Percentiles rank a stretch among this genome's conserved stretches.
phyloP scores from a whole-genome alignment of 768 basidiomycete genomes.

The Agaricus subrufescens region DNA sequence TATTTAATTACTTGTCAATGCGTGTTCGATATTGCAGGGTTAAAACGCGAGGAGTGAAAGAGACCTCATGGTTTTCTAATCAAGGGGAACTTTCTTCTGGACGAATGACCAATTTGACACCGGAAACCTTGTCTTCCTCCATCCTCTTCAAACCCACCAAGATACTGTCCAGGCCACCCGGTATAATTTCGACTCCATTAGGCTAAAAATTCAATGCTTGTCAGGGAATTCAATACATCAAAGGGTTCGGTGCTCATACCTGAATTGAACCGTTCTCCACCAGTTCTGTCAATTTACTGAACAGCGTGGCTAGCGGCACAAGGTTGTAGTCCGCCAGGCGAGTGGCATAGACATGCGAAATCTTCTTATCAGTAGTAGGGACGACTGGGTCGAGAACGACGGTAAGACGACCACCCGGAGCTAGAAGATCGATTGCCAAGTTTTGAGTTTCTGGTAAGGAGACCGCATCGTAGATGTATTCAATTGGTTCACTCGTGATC shows the following conservation, averaged over 20 bases:
- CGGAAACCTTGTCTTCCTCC: constrained; percentile 32
- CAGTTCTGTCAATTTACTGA: constrained; percentile 11
- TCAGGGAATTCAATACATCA: not conserved
- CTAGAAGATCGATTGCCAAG: constrained; percentile 20
- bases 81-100: too few relatives aligned
- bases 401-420: constrained; percentile 27
- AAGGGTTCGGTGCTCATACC: constrained; percentile 7
- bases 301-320: constrained; percentile 13
- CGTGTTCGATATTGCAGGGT: too few relatives aligned
- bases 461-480: constrained; percentile 23
- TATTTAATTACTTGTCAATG: too few relatives aligned
- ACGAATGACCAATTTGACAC: constrained; percentile 31
- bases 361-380: constrained; percentile 8
- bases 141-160: constrained; percentile 34
- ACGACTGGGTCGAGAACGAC: constrained; percentile 29
- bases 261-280: constrained; percentile 17
- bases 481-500: constrained; percentile 17
- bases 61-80: too few relatives aligned
- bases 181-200: constrained; percentile 34
- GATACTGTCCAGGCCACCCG: constrained; percentile 40
- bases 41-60: too few relatives aligned
- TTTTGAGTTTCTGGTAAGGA: constrained; percentile 18
- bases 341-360: constrained; percentile 9
- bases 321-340: constrained; percentile 13
- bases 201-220: constrained; percentile 24